Evolutionary conservation across 2,329 filamentous ascomycete genomes (phyloP).

Genomic region (Zasmidium angulare): DNA sequence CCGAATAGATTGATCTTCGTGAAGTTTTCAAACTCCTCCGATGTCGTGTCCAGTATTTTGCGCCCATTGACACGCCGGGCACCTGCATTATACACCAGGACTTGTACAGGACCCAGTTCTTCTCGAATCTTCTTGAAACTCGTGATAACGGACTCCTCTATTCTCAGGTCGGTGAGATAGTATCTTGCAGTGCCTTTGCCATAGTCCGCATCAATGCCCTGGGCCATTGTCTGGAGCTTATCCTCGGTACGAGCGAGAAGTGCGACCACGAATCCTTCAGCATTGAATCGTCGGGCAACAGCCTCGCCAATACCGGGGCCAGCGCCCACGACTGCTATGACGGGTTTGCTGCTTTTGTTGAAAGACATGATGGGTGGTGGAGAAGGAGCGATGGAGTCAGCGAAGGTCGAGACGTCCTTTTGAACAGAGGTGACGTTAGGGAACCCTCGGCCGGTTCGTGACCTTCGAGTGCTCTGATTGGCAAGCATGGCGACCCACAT

Average conservation of each 20-base stretch:
- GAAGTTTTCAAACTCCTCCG: conserved; percentile 26
- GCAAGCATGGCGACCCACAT: background rate
- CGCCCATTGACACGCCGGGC: conserved; percentile 25
- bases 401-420: background rate
- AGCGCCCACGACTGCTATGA: conserved; percentile 27
- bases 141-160: conserved; percentile 18
- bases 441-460: background rate
- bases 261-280: conserved; percentile 25
- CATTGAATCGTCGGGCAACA: conserved; percentile 25
- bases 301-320: conserved; percentile 30
- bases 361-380: conserved; percentile 11
- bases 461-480: background rate
- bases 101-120: conserved; percentile 22
- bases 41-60: conserved; percentile 22
- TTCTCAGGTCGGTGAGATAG: conserved; percentile 24
- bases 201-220: conserved; percentile 20
- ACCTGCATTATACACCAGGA: conserved; percentile 27
- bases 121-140: conserved; percentile 18
- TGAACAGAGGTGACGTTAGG: background rate
- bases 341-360: conserved; percentile 21
- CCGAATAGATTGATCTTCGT: conserved; percentile 27
- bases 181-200: conserved; percentile 20
- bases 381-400: background rate
- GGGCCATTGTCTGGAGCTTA: conserved; percentile 23
- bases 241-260: conserved; percentile 28